Conservation (phyloP, 2,329 filamentous ascomycete species). For the Pezicula radicicola region DNA sequence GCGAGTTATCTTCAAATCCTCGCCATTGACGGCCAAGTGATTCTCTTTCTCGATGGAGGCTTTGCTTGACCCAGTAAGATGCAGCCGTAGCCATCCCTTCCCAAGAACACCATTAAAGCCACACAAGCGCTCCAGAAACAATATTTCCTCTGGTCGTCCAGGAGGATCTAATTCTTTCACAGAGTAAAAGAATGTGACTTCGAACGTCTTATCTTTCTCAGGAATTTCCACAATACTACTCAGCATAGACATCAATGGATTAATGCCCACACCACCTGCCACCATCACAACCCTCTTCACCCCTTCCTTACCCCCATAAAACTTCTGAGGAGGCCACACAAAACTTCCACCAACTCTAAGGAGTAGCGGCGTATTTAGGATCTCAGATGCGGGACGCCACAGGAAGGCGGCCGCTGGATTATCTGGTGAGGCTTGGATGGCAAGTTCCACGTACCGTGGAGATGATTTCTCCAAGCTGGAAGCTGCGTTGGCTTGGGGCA, state of each 20-base stretch:
- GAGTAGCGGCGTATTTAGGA: neutral
- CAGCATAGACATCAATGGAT: constrained; percentile 30
- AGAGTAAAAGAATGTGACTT: constrained; percentile 22
- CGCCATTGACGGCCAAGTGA: neutral
- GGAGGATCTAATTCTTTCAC: constrained; percentile 24
- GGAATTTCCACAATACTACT: constrained; percentile 7
- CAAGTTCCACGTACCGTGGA: constrained; percentile 39
- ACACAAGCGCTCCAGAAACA: constrained; percentile 49
- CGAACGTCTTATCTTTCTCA: neutral
- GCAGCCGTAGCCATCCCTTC: neutral
- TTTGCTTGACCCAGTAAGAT: neutral
- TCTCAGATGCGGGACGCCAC: neutral
- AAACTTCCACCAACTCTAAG: constrained; percentile 50
- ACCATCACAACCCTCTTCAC: constrained; percentile 67
- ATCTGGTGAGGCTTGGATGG: neutral
- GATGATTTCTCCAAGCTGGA: constrained; percentile 73
- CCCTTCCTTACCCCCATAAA: constrained; percentile 18
- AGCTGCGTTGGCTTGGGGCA: constrained; percentile 77
- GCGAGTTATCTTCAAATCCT: neutral
- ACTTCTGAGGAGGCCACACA: constrained; percentile 63
- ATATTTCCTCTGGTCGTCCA: constrained; percentile 31
- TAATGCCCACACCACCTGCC: constrained; percentile 31
- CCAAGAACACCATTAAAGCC: neutral
- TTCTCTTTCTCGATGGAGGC: neutral
- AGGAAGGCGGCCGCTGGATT: neutral